Percentiles rank a stretch among this genome's conserved stretches.
phyloP scores from a whole-genome alignment of 2,329 filamentous ascomycete genomes.

The Aspergillus alliaceus region DNA sequence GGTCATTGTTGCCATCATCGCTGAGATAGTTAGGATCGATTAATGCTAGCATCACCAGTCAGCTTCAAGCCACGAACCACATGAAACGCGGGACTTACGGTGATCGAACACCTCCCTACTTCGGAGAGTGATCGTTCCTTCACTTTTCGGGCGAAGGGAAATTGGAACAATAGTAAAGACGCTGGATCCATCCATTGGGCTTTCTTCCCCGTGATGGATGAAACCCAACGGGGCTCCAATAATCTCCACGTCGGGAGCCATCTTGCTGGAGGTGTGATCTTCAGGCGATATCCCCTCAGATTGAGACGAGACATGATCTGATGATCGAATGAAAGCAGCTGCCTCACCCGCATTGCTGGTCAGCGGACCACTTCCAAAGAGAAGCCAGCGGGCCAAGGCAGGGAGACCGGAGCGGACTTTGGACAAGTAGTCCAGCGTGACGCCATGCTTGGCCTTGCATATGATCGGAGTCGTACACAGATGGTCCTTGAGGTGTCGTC shows the following conservation, averaged over 20 bases:
- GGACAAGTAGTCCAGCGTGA: constrained; percentile 19
- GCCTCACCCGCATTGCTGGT: constrained; percentile 18
- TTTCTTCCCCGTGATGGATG: constrained; percentile 20
- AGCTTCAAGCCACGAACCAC: no score
- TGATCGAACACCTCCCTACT: constrained; percentile 18
- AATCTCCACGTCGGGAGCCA: constrained; percentile 16
- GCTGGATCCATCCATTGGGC: constrained; percentile 5
- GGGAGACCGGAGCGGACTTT: no score
- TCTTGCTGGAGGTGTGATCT: constrained; percentile 9
- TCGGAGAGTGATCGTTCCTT: constrained; percentile 16
- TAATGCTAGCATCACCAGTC: constrained; percentile 3
- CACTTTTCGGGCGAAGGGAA: constrained; percentile 17
- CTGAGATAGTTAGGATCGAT: constrained; percentile 20
- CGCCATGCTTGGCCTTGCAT: constrained; percentile 16
- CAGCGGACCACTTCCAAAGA: constrained; percentile 16
- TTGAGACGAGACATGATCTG: constrained; percentile 10
- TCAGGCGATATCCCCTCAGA: not conserved
- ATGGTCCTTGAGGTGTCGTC: constrained; percentile 20
- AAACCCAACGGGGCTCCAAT: constrained; percentile 16
- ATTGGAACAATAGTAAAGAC: constrained; percentile 11
- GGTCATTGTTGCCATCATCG: constrained; percentile 14
- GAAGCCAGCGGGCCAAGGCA: constrained; percentile 14
- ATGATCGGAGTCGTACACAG: constrained; percentile 15
- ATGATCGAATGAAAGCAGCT: constrained; percentile 17
- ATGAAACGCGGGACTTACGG: no score